These are phyloP conservation scores for Phyllosticta capitalensis DNA, from an alignment of 2,329 filamentous ascomycete genomes.

Conservation along the genomic window DNA sequence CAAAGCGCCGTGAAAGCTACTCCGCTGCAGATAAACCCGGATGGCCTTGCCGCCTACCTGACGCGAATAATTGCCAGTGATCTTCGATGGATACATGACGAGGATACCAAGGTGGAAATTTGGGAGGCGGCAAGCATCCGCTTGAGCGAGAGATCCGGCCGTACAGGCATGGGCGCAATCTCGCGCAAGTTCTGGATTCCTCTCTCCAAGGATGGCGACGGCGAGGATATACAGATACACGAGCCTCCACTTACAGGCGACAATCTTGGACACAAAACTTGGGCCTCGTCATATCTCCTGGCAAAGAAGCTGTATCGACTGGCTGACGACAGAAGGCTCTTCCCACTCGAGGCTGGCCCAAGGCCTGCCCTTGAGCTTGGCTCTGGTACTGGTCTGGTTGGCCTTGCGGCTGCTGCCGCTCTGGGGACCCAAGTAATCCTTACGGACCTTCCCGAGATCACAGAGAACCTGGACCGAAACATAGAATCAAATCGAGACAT, in stretches of 20 bases:
- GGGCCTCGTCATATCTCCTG: constrained; percentile 83
- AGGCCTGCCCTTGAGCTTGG: constrained; percentile 63
- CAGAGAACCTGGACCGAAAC: constrained; percentile 72
- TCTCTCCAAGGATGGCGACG: constrained; percentile 18
- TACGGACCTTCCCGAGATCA: constrained; percentile 77
- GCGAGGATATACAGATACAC: constrained; percentile 60
- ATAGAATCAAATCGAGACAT: constrained; percentile 51
- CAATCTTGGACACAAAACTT: constrained; percentile 86
- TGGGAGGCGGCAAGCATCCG: constrained; percentile 74
- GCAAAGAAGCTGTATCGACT: constrained; percentile 55
- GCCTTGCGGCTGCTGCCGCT: constrained; percentile 69
- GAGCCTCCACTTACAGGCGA: constrained; percentile 86
- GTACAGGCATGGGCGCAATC: constrained; percentile 57
- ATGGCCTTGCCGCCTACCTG: constrained; percentile 54
- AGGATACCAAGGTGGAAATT: constrained; percentile 56
- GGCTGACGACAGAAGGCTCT: constrained; percentile 11
- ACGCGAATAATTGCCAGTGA: constrained; percentile 58
- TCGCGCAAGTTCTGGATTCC: constrained; percentile 52
- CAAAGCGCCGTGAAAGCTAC: constrained; percentile 1
- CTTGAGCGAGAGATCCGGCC: constrained; percentile 76
- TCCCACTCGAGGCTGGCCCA: constrained; percentile 5
- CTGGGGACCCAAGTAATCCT: constrained; percentile 59
- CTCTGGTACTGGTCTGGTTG: constrained; percentile 83
- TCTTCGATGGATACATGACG: constrained; percentile 58
- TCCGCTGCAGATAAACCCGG: constrained; percentile 31